Conservation (phyloP, 1,139 yeast genomes). For the Pichia kudriavzevii region DNA sequence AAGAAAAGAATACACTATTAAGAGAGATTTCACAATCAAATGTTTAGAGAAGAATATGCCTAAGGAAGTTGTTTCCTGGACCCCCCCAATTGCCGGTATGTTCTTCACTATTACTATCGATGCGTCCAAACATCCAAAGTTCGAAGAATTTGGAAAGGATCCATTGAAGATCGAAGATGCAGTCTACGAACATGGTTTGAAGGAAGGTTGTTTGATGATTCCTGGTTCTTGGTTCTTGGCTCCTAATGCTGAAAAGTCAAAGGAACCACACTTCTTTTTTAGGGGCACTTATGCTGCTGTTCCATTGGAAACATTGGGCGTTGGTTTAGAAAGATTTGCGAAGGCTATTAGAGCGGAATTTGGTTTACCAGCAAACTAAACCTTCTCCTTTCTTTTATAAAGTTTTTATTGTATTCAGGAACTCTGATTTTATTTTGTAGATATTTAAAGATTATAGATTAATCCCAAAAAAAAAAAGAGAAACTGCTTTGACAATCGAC, state of each 20-base stretch:
- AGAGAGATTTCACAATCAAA: slow-evolving; percentile 73
- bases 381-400: too few relatives aligned
- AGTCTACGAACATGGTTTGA: slow-evolving; percentile 57
- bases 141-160: slow-evolving; percentile 44
- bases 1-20: slow-evolving; percentile 71
- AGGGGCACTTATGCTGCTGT: slow-evolving; percentile 92
- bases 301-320: slow-evolving; percentile 49
- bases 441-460: too few relatives aligned
- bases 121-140: slow-evolving; percentile 73
- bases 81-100: slow-evolving; percentile 90
- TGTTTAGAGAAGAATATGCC: slow-evolving; percentile 59
- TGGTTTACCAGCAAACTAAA: slow-evolving; percentile 8
- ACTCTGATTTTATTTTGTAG: too few relatives aligned
- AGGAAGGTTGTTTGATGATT: slow-evolving; percentile 64
- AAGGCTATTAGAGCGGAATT: slow-evolving; percentile 39
- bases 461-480: too few relatives aligned
- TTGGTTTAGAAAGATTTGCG: slow-evolving; percentile 62
- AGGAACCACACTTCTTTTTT: slow-evolving; percentile 50
- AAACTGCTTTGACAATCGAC: too few relatives aligned
- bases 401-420: too few relatives aligned
- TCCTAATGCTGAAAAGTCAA: slow-evolving; percentile 30
- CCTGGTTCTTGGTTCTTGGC: slow-evolving; percentile 90
- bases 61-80: slow-evolving; percentile 42
- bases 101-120: slow-evolving; percentile 75
- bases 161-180: slow-evolving; percentile 55